Base-by-base conservation (phyloP, 2,329 filamentous ascomycete genomes). In the Penicillium expansum region DNA sequence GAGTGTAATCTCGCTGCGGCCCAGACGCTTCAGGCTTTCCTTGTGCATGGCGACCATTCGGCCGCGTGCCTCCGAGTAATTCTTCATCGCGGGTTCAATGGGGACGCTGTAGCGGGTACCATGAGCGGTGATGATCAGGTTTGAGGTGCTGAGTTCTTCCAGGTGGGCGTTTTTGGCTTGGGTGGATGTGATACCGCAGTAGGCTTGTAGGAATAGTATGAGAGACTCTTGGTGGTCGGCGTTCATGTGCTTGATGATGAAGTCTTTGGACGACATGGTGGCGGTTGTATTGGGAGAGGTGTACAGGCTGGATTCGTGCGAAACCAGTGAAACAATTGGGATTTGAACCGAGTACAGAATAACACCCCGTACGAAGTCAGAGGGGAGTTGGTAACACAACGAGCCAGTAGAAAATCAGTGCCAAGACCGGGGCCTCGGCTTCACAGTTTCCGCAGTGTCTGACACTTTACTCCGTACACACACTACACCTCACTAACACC, bases 211-310 rank as follows among this genome's bases (percentile, higher is more conserved):
- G 75, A 92, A 96, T 69, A 88, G 82, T 56, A 83, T 78, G 48
- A 96, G 85, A 56, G 91, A 90, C 65, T 85, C 82, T 50, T 82
- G 78, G 76, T 96, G 93, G 74, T 93, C 89, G 42, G 79, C 79
- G 77, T 97, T 96, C 90, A 97, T 94, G 79, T 97, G 92, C 33
- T 80, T 80, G 69, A 93, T 83, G 72, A 91, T 87, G 57, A 86
- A 84, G 56, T 79, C 67, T 69, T 85, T 85, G 57, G 79, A 75
- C 6, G 67, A 62, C 61, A 67, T 69, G 50, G 47, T 69, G 54
- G 42, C 43, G 18, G 48, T 37, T 53, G 57, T 52, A 30, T 29
- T 56, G 22, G 14, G 10, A 20, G 39, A n/a, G 14, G 47, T 13
- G 22, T 29, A 22, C 16, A 22, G 29, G 44, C 39, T 42, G 16